These are phyloP conservation scores for Cymbopogon citratus DNA, from an alignment of 176 grass and related monocot species.

Conservation along the genomic window DNA sequence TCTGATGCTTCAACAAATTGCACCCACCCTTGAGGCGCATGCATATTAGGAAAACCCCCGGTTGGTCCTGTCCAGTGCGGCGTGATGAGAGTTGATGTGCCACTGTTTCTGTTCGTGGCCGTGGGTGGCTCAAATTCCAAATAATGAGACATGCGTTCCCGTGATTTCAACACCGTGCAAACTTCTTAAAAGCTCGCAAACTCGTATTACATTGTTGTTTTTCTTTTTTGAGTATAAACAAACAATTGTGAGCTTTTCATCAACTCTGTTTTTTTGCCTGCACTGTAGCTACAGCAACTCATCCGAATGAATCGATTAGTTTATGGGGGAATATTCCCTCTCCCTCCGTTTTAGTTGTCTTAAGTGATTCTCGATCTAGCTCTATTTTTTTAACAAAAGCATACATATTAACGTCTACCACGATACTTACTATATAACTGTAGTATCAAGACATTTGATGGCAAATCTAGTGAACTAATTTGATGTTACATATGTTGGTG, in stretches of 20 bases:
- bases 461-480: no score
- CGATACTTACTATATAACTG: background rate
- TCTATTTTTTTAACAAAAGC: no score
- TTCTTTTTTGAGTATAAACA: background rate
- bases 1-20: slow-evolving; percentile 1
- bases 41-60: slow-evolving; percentile 5
- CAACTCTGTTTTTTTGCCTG: background rate
- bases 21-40: slow-evolving; percentile 21
- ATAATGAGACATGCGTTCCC: background rate
- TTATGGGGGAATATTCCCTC: background rate
- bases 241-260: background rate
- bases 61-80: background rate
- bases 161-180: background rate
- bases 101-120: background rate
- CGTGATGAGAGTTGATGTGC: background rate
- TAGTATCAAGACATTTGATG: no score
- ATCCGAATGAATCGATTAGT: background rate
- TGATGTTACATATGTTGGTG: no score
- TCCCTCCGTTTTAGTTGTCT: background rate
- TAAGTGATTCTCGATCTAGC: no score
- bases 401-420: no score
- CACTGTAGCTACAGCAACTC: background rate
- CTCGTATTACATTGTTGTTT: background rate
- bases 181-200: background rate
- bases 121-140: background rate